Percentiles rank a stretch among this genome's conserved stretches.
These are phyloP conservation scores for Pseudopyrenochaeta lycopersici DNA, from an alignment of 2,329 filamentous ascomycete species.

Conservation along the genomic window DNA sequence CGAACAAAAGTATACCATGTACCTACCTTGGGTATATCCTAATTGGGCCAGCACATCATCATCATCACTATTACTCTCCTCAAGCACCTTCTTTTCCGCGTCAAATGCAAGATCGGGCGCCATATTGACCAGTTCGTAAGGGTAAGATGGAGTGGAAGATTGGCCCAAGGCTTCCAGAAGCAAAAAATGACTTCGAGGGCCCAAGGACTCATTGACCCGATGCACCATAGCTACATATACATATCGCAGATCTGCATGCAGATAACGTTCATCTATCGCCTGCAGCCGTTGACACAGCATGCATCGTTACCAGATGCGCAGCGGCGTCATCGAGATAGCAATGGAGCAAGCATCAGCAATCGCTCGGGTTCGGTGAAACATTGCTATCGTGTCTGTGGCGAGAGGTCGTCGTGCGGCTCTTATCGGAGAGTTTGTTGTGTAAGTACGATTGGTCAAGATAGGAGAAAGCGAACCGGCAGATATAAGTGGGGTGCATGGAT, in stretches of 20 bases:
- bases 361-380: neutral
- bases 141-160: constrained; percentile 5
- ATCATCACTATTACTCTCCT: constrained; percentile 45
- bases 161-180: neutral
- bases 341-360: constrained; percentile 9
- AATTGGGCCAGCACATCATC: constrained; percentile 50
- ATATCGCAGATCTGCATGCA: neutral
- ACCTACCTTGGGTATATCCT: constrained; percentile 51
- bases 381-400: constrained; percentile 6
- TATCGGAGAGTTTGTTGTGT: constrained; percentile 25
- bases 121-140: constrained; percentile 17
- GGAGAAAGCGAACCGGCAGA: constrained; percentile 4
- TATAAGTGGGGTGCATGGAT: constrained; percentile 14
- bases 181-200: neutral
- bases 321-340: constrained; percentile 5
- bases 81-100: constrained; percentile 32
- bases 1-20: neutral
- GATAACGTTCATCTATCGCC: constrained; percentile 5
- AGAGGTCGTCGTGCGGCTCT: constrained; percentile 10
- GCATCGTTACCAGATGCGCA: neutral
- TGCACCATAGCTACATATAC: neutral
- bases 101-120: constrained; percentile 11
- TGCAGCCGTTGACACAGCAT: neutral
- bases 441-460: constrained; percentile 32
- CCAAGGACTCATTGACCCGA: neutral